These are phyloP conservation scores for Whalleya microplaca DNA, from an alignment of 2,329 filamentous ascomycete species.

Conservation along the genomic window DNA sequence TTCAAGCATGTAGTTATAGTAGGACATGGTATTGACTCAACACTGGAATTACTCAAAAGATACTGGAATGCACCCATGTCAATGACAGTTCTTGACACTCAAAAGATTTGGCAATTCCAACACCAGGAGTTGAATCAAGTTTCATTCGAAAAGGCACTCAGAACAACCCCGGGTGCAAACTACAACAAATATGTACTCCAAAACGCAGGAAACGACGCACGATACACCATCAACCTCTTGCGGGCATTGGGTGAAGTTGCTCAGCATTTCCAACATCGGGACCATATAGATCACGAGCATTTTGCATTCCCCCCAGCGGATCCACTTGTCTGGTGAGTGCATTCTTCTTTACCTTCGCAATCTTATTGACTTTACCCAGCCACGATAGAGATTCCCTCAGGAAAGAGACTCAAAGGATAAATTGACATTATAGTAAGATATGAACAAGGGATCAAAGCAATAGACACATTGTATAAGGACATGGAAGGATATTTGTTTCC, in stretches of 20 bases:
- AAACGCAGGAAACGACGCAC: constrained; percentile 19
- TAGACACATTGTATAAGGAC: too few species aligned
- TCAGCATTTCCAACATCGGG: neutral
- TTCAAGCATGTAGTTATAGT: constrained; percentile 2
- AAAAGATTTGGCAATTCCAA: constrained; percentile 22
- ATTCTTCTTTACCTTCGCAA: too few species aligned
- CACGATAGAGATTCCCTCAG: too few species aligned
- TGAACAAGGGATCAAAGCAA: too few species aligned
- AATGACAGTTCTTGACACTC: constrained; percentile 6
- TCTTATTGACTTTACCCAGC: too few species aligned
- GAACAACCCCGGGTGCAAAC: neutral
- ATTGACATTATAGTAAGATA: too few species aligned
- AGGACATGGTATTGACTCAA: neutral
- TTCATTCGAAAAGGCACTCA: constrained; percentile 6
- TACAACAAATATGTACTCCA: constrained; percentile 1
- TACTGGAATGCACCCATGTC: constrained; percentile 12
- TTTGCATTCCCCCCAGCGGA: too few species aligned
- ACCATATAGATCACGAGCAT: neutral
- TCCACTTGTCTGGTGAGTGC: too few species aligned
- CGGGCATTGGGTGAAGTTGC: neutral
- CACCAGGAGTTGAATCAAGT: neutral
- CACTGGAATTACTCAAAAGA: neutral
- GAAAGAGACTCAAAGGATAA: too few species aligned
- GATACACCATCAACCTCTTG: constrained; percentile 3
- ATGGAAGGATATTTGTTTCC: too few species aligned